Evolutionary conservation across 805 yeast genomes (phyloP), one percentile per base, ranked within the genome.

Genomic region (Candida ponderosae): DNA sequence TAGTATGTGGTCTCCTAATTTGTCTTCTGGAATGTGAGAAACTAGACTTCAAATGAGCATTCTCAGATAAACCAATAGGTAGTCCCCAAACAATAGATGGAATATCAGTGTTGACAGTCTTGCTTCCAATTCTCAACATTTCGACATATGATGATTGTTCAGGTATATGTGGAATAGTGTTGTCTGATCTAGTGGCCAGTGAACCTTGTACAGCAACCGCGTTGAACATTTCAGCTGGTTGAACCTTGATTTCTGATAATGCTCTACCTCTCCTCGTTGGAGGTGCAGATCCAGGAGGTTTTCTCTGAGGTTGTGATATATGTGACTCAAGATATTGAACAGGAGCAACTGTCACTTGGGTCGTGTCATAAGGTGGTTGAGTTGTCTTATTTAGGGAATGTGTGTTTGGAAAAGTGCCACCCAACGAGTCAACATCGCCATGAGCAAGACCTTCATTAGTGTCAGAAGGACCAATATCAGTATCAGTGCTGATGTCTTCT

Each of bases 31-130:
- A 37, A 14, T 44, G 24, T 4, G 43, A 21, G 8, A 46, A 38
- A 24, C 41, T 39, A 13, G 40, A 18, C 34, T 37, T 40, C 8
- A 51, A 37, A n/a, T 46, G 59, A 41, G 68, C 71, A 18, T 63
- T 53, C 17, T 77, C 76, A 31, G 70, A 51, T 16, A 75, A 74
- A 7, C 78, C 79, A n/a, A 68, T 63, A 0, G 81, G 81, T 21
- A 74, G 54, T 30, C 66, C 69, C 72, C 72, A 65, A 34, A 60
- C 57, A 0, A 62, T 62, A 0, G 79, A 74, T 2, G 67, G 61
- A 1, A 65, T 56, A 36, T 72, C 70, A 39, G 71, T 65, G 45
- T 59, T 68, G 13, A 82, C 61, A 0, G 76, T 70, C 4, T 75
- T 72, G 6, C 72, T 62, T 42, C 56, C 64, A 33, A 62, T 49